phyloP scores from a whole-genome alignment of 1,284 basidiomycete species.

The Ceratobasidium theobromae region DNA sequence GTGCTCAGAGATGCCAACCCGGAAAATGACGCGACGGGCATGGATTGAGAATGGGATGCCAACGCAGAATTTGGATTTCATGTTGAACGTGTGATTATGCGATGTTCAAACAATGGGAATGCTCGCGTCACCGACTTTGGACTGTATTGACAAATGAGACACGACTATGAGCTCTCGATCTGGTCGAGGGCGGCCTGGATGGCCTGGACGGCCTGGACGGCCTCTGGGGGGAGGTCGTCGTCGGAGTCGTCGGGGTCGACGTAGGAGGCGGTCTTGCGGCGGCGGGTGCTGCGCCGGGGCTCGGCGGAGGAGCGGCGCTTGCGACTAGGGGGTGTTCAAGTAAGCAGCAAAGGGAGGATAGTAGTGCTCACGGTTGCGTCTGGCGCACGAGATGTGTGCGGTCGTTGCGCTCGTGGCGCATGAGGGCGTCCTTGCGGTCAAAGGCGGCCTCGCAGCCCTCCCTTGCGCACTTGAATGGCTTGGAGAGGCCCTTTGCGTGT shows the following conservation, averaged over 20 bases:
- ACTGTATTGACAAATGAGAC: too few relatives aligned
- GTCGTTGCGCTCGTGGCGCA: conserved; percentile 24
- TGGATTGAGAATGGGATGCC: too few relatives aligned
- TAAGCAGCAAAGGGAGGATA: not conserved
- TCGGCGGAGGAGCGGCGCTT: not conserved
- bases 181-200: conserved; percentile 25
- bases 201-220: conserved; percentile 20
- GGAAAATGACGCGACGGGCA: too few relatives aligned
- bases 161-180: too few relatives aligned
- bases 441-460: conserved; percentile 19
- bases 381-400: conserved; percentile 25
- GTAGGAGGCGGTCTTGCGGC: not conserved
- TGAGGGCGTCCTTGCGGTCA: conserved; percentile 29
- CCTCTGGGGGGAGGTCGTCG: not conserved
- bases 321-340: not conserved
- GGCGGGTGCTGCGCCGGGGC: not conserved
- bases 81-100: too few relatives aligned
- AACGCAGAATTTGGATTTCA: too few relatives aligned
- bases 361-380: conserved; percentile 8
- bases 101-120: too few relatives aligned
- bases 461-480: conserved; percentile 12
- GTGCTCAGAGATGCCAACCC: too few relatives aligned
- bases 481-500: not conserved
- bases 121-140: too few relatives aligned
- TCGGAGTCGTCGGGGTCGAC: too few relatives aligned